A percentile compares a stretch with the other conserved stretches of the same genome.
Evolutionary conservation across 75 land plant genomes (phyloP).

Genomic region (Picea glauca): DNA sequence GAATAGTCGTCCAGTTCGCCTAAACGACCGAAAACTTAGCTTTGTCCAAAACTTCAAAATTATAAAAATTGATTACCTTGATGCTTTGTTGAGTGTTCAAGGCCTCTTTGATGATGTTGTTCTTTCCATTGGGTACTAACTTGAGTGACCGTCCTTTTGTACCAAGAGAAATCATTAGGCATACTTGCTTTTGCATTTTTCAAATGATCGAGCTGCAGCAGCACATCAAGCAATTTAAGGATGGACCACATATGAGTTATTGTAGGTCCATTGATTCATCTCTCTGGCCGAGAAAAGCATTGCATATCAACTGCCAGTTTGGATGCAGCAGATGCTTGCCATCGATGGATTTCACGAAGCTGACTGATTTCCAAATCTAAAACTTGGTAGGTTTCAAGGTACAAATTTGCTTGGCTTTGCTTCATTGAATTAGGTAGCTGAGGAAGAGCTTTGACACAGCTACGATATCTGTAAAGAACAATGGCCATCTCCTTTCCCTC

Average conservation of each 20-base stretch:
- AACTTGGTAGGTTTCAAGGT: slow-evolving; percentile 93
- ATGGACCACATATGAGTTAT: slow-evolving; percentile 96
- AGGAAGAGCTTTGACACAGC: slow-evolving; percentile 33
- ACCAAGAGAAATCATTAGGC: no score
- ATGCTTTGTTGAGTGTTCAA: no score
- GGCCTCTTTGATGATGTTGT: no score
- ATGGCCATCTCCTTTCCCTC: slow-evolving; percentile 92
- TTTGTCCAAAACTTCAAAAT: no score
- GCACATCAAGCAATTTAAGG: slow-evolving; percentile 81
- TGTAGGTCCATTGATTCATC: slow-evolving; percentile 87
- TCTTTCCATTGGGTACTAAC: no score
- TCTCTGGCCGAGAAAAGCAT: slow-evolving; percentile 74
- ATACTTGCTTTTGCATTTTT: slow-evolving; percentile 74
- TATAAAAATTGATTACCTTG: no score
- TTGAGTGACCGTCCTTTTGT: no score
- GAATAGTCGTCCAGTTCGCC: no score
- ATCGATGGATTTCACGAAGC: slow-evolving; percentile 83
- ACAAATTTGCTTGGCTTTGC: slow-evolving; percentile 87
- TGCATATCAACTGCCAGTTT: slow-evolving; percentile 94
- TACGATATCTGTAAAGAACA: slow-evolving; percentile 88
- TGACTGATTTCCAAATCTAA: slow-evolving; percentile 92
- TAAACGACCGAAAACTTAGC: no score
- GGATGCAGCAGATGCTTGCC: slow-evolving; percentile 84
- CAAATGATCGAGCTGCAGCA: slow-evolving; percentile 89
- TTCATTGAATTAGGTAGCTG: slow-evolving; percentile 95